Conservation (phyloP, 2,329 filamentous ascomycete species). For the Zelopaecilomyces penicillatus region DNA sequence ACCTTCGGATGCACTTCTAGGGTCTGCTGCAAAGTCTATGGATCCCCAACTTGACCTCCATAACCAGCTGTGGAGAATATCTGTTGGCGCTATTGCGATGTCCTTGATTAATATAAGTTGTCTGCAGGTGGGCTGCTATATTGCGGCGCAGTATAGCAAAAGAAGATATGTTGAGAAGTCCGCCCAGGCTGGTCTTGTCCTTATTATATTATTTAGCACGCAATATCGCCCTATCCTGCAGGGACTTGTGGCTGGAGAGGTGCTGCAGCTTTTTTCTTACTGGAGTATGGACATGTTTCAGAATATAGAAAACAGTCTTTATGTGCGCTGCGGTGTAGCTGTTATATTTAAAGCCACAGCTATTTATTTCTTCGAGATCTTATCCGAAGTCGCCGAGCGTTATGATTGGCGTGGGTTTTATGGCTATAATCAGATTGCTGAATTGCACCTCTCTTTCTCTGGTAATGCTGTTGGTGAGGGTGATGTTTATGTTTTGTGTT, state of each 20-base stretch:
- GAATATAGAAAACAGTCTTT: background rate
- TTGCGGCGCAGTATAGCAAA: conserved; percentile 15
- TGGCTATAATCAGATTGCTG: conserved; percentile 16
- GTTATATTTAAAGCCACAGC: conserved; percentile 8
- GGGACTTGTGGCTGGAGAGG: conserved; percentile 11
- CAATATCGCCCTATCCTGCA: conserved; percentile 18
- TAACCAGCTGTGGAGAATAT: conserved; percentile 16
- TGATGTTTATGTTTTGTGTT: conserved; percentile 19
- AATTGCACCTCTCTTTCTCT: conserved; percentile 11
- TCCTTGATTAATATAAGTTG: conserved; percentile 9
- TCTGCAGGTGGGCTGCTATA: conserved; percentile 7
- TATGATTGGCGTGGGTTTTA: conserved; percentile 22
- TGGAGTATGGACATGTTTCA: conserved; percentile 5
- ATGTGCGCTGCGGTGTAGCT: conserved; percentile 8
- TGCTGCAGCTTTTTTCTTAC: conserved; percentile 14
- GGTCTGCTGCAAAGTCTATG: conserved; percentile 9
- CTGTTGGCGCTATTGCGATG: conserved; percentile 18
- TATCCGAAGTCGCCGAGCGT: conserved; percentile 16
- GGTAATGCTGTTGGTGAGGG: conserved; percentile 19
- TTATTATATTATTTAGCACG: conserved; percentile 18
- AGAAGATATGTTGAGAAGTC: conserved; percentile 8
- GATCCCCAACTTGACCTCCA: conserved; percentile 20
- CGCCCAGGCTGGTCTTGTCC: conserved; percentile 1
- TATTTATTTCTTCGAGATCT: background rate
- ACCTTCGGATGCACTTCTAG: conserved; percentile 18